Evolutionary conservation across 164 flowering plant genomes (phyloP), one percentile per base, ranked within the genome.

Genomic region (Aristolochia fimbriata): DNA sequence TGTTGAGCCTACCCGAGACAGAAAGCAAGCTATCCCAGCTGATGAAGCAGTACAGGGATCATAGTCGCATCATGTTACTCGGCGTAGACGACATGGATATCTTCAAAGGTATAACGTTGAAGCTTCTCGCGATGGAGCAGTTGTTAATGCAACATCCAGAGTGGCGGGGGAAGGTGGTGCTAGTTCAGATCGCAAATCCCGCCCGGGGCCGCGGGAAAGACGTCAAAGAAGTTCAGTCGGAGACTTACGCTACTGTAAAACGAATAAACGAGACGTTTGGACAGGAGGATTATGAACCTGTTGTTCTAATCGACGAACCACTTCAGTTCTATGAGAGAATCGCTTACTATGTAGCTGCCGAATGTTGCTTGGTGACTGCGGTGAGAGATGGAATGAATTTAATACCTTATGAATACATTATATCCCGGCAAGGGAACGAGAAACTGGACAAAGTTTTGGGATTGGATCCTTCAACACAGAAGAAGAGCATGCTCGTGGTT

Each of bases 361-460:
- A 86, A 62, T 81, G 58, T 17, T 52, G 65, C n/a, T 43, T 62
- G 58, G 93, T 86, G 11, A 86, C 84, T 0, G 86, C 89, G 3
- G 89, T 86, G 6, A 76, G 93, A 53, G 93, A 86, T 75, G 89
- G 89, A 30, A 86, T 86, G 93, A 86, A 86, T 69, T 78, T 86
- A 23, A 81, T 84, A 17, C 93, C 93, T 0, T 86, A 86, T 15
- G 86, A 84, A 54, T 86, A 86, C 51, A 74, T 82, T 25, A 80
- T 86, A 6, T 71, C 85, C 33, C 71, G 89, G 1, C 89, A 86
- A 65, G 86, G 93, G 4, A 86, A 77, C 55, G 80, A 70, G 47
- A 78, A 50, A 47, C 61, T 86, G 71, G 82, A 85, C 64, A 73
- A 66, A 69, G 74, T 76, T 6, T 68, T 82, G 69, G 75, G 82